A percentile compares a stretch with the other conserved stretches of the same genome.
Evolutionary conservation across 257 asterid genomes (phyloP).

Genomic region (Solanum ossicruentum): DNA sequence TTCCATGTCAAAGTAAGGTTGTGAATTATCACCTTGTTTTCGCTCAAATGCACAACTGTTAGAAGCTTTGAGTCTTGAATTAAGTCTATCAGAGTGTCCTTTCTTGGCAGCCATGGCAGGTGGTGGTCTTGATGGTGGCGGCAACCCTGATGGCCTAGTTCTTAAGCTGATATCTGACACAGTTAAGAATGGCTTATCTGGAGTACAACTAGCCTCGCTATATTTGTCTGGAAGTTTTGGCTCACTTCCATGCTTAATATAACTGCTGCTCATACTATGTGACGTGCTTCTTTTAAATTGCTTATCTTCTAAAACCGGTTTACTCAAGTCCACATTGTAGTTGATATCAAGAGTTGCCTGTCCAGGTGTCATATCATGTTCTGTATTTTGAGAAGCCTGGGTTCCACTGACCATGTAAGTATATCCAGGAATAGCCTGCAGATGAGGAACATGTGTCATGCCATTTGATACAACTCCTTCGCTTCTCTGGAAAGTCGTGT

Average conservation of each 20-base stretch:
- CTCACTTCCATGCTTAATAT: slow-evolving; percentile 11
- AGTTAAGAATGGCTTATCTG: slow-evolving; percentile 44
- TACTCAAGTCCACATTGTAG: slow-evolving; percentile 10
- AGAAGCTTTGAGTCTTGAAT: slow-evolving; percentile 24
- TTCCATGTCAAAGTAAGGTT: slow-evolving; percentile 43
- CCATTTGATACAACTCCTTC: slow-evolving; percentile 21
- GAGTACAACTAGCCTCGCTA: slow-evolving; percentile 10
- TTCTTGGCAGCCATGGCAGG: slow-evolving; percentile 43
- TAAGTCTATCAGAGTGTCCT: slow-evolving; percentile 12
- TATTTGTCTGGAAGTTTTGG: slow-evolving; percentile 9
- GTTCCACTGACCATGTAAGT: slow-evolving; percentile 21
- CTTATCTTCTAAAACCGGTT: slow-evolving; percentile 18
- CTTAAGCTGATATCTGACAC: slow-evolving; percentile 67
- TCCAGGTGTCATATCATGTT: slow-evolving; percentile 17
- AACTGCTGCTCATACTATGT: slow-evolving; percentile 13
- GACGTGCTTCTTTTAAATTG: slow-evolving; percentile 9
- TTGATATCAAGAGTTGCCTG: slow-evolving; percentile 18
- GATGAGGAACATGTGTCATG: slow-evolving; percentile 18
- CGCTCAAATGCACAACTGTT: slow-evolving; percentile 28
- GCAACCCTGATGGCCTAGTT: slow-evolving; percentile 72
- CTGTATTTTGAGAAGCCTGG: slow-evolving; percentile 22
- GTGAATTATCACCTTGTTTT: slow-evolving; percentile 23
- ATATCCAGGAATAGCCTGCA: slow-evolving; percentile 36
- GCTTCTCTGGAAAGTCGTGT: slow-evolving; percentile 25
- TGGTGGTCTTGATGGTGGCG: slow-evolving; percentile 94